Evolutionary conservation across 2,329 filamentous ascomycete species (phyloP).

Genomic region (Nothophoma quercina): DNA sequence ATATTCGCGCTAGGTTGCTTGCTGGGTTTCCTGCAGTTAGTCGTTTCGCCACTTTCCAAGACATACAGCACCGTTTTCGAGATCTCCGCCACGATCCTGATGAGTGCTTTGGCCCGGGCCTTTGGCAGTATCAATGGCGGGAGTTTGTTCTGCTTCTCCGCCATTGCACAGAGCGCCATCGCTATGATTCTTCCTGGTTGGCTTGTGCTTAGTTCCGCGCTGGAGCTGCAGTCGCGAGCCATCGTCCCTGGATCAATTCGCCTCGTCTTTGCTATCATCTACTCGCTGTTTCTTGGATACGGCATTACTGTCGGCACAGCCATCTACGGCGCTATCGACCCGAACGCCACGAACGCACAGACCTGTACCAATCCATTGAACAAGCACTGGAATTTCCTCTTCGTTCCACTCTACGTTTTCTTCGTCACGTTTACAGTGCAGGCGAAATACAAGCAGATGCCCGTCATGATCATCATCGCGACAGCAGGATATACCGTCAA

Average conservation of each 20-base stretch:
- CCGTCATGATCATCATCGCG: constrained; percentile 77
- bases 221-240: constrained; percentile 56
- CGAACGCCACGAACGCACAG: constrained; percentile 53
- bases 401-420: constrained; percentile 77
- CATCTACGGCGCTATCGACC: constrained; percentile 56
- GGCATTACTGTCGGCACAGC: constrained; percentile 59
- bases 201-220: constrained; percentile 55
- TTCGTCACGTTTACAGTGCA: constrained; percentile 77
- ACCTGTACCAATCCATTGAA: constrained; percentile 55
- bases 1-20: constrained; percentile 76
- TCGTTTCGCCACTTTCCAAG: constrained; percentile 75
- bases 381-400: constrained; percentile 68
- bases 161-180: constrained; percentile 58
- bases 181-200: constrained; percentile 59
- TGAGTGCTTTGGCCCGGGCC: constrained; percentile 57
- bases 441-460: constrained; percentile 78
- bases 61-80: constrained; percentile 66
- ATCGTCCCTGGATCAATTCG: constrained; percentile 59
- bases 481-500: constrained; percentile 77
- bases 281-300: constrained; percentile 59
- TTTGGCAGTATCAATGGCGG: constrained; percentile 55
- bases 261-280: constrained; percentile 61
- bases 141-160: constrained; percentile 57
- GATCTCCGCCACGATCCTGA: constrained; percentile 55
- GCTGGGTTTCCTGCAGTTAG: constrained; percentile 76